Percentiles rank a stretch among this genome's conserved stretches.
Conservation (phyloP, 257 asterid genomes). For the Solanum sitiens region DNA sequence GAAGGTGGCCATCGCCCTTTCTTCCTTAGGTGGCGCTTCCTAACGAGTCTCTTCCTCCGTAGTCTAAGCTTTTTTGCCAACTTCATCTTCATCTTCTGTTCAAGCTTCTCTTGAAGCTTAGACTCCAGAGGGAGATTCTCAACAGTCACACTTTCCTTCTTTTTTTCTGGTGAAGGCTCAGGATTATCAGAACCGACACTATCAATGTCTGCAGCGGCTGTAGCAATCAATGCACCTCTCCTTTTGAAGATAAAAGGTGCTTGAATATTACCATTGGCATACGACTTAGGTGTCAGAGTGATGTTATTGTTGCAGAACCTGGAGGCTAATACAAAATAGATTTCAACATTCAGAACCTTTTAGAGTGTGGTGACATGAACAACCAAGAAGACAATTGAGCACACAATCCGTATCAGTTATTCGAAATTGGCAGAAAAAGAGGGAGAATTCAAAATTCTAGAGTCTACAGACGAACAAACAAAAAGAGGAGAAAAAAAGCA, state of each 20-base stretch:
- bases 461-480: background rate
- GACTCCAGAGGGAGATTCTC: slow-evolving; percentile 65
- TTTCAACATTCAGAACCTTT: background rate
- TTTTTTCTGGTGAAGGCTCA: slow-evolving; percentile 22
- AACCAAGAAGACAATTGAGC: background rate
- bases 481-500: background rate
- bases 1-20: slow-evolving; percentile 98
- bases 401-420: background rate
- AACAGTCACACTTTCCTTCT: slow-evolving; percentile 26
- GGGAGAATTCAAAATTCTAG: background rate
- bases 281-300: background rate
- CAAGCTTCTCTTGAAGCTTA: slow-evolving; percentile 50
- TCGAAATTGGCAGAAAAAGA: background rate
- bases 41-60: slow-evolving; percentile 73
- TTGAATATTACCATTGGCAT: background rate
- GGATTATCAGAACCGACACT: background rate
- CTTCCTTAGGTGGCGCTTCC: slow-evolving; percentile 91
- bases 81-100: slow-evolving; percentile 70
- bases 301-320: background rate
- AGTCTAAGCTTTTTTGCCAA: slow-evolving; percentile 82
- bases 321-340: background rate
- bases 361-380: background rate
- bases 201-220: background rate
- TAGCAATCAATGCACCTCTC: background rate
- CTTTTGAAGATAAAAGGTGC: background rate